Evolutionary conservation across 345 rosid genomes (phyloP), one percentile per base, ranked within the genome.

Genomic region (Hibiscus tridactylites): DNA sequence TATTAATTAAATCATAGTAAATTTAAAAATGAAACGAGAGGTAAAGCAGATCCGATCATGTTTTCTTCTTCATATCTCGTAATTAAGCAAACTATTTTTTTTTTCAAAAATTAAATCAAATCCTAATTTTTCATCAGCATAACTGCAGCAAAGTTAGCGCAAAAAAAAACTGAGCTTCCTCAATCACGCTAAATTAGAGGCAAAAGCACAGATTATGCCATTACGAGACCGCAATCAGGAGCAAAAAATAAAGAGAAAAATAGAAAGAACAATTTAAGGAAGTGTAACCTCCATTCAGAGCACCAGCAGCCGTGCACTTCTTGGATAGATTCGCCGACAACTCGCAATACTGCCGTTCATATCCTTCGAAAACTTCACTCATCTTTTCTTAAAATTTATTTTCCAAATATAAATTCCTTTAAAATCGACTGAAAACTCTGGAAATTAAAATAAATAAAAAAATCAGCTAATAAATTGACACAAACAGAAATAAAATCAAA

Each of bases 321-420:
- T 79, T 83, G 2, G 86, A 80, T 52, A 88, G 88, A 80, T 76
- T 83, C 4, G 92, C 86, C 0, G 92, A 88, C 67, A 88, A 77
- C 80, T 85, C 92, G 67, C 90, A 88, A 76, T 85, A 88, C 69
- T 84, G 88, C 13, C 92, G 81, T 77, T 86, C 88, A 70, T 84
- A 84, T 68, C 88, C 84, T 24, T 79, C 82, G 57, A 86, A 86
- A n/a, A 75, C 88, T 62, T 85, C 85, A 79, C 88, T 85, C 92
- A 88, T 88, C 64, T 70, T 84, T 72, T 28, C 13, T 26, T 66
- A 9, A 10, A 49, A 13, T 21, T 28, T 28, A 13, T 68, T 13
- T 28, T 9, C 3, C 1, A 3, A 49, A 49, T 24, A 9, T 2
- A 21, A 65, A 19, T 9, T 29, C 2, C 50, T 12, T 49, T 15